phyloP scores from a whole-genome alignment of 306 rosid genomes.

The Corylus americana region DNA sequence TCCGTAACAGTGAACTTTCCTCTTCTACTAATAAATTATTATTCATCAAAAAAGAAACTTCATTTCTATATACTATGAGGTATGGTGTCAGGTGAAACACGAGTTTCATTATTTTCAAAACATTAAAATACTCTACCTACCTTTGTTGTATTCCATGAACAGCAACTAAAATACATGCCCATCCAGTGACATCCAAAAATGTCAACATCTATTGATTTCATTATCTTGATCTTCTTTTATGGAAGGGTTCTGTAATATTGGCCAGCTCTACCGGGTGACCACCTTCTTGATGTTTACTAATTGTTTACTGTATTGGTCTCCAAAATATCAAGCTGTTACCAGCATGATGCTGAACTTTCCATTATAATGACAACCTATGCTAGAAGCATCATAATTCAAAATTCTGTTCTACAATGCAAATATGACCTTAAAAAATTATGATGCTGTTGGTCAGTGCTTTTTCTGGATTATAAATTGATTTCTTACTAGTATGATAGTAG shows the following conservation, averaged over 20 bases:
- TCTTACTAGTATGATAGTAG: neutral
- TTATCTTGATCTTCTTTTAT: neutral
- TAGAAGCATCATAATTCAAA: neutral
- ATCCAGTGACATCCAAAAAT: neutral
- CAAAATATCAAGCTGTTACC: neutral
- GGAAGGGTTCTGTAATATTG: neutral
- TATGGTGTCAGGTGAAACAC: no score
- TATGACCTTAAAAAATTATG: neutral
- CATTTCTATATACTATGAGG: neutral
- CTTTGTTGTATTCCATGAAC: neutral
- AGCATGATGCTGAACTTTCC: neutral
- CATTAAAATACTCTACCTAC: conserved; percentile 14
- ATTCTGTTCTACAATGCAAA: neutral
- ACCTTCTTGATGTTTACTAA: neutral
- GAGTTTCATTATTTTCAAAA: conserved; percentile 9
- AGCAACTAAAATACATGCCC: neutral
- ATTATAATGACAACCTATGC: neutral
- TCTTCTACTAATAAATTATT: no score
- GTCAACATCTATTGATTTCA: neutral
- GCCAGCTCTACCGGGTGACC: neutral
- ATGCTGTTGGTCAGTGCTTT: neutral
- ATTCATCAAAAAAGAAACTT: neutral
- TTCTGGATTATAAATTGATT: no score
- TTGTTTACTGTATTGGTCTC: conserved; percentile 7
- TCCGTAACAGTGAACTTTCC: no score